Conservation (phyloP, 441 rosid genomes). For the Arabidopsis lyrata region DNA sequence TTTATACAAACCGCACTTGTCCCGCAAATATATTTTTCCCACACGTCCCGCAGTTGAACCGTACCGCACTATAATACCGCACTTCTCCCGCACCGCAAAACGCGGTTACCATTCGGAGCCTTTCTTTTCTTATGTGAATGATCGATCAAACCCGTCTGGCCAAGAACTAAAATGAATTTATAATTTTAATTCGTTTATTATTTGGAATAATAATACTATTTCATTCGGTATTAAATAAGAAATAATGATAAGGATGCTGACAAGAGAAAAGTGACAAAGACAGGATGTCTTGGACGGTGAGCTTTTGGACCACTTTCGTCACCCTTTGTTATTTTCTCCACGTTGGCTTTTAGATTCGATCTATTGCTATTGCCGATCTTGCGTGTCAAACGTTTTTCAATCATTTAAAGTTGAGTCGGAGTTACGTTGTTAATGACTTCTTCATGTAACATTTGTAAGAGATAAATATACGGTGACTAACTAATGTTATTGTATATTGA, state of each 20-base stretch:
- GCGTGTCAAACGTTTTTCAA: conserved; percentile 1
- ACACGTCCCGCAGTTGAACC: too few species aligned
- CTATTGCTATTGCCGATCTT: neutral
- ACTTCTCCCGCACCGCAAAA: too few species aligned
- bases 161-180: too few species aligned
- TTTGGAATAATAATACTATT: neutral
- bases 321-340: conserved; percentile 37
- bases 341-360: conserved; percentile 27
- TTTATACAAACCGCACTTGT: too few species aligned
- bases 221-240: neutral
- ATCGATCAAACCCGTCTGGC: too few species aligned
- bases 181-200: neutral
- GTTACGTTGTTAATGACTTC: conserved; percentile 6
- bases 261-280: conserved; percentile 39
- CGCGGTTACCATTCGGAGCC: too few species aligned
- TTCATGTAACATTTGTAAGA: too few species aligned
- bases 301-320: conserved; percentile 46
- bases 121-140: too few species aligned
- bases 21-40: too few species aligned
- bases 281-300: conserved; percentile 46
- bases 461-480: too few species aligned
- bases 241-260: conserved; percentile 18
- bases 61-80: too few species aligned
- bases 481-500: neutral
- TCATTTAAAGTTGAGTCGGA: conserved; percentile 14